Evolutionary conservation across 2,329 filamentous ascomycete species (phyloP).

Genomic region (Xylaria sp.): DNA sequence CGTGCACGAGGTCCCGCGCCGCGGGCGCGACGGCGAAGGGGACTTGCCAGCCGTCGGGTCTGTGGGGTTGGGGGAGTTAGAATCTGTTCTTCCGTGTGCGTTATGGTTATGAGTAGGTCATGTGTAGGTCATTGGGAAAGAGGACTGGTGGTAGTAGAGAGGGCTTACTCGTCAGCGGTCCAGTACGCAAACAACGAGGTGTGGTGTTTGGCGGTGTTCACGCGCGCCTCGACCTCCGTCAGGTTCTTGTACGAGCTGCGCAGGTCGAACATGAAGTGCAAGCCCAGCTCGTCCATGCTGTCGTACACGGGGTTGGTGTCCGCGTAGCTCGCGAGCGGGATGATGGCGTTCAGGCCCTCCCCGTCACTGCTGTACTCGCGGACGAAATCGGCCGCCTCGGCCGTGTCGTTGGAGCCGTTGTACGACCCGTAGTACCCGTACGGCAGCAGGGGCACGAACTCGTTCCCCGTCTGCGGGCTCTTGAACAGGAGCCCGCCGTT

Average conservation of each 20-base stretch:
- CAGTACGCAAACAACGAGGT: slow-evolving; percentile 49
- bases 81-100: not conserved
- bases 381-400: slow-evolving; percentile 40
- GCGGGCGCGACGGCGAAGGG: slow-evolving; percentile 50
- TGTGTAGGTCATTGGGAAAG: not conserved
- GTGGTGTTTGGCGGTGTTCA: slow-evolving; percentile 44
- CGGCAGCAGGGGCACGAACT: slow-evolving; percentile 46
- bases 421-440: slow-evolving; percentile 50
- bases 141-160: not conserved
- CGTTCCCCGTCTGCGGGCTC: slow-evolving; percentile 39
- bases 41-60: slow-evolving; percentile 59
- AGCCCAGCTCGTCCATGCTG: slow-evolving; percentile 43
- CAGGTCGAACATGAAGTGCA: slow-evolving; percentile 51
- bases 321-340: slow-evolving; percentile 45
- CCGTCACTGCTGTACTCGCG: slow-evolving; percentile 40
- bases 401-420: slow-evolving; percentile 38
- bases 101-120: not conserved
- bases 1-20: slow-evolving; percentile 42
- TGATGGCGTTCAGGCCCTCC: slow-evolving; percentile 49
- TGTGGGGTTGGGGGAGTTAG: slow-evolving; percentile 17
- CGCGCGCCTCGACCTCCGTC: slow-evolving; percentile 43
- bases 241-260: slow-evolving; percentile 49
- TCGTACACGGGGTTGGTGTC: slow-evolving; percentile 42
- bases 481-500: slow-evolving; percentile 46
- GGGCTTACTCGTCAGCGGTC: slow-evolving; percentile 47